These are phyloP conservation scores for Aspergillus cavernicola DNA, from an alignment of 495 filamentous ascomycete species.

Conservation along the genomic window DNA sequence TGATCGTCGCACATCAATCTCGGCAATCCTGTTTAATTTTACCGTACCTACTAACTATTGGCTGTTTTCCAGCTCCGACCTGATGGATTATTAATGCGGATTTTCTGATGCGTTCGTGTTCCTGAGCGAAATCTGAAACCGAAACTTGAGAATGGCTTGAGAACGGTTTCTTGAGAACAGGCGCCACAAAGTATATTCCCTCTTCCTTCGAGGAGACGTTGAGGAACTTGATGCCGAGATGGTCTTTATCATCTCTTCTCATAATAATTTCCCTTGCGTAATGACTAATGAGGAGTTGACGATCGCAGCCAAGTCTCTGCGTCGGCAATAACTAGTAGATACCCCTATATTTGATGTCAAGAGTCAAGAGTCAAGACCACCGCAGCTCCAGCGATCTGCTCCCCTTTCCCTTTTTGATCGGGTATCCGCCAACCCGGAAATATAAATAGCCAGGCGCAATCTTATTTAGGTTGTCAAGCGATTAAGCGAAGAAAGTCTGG, in stretches of 20 bases:
- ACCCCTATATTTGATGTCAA: conserved; percentile 4
- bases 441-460: neutral
- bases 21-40: neutral
- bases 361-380: neutral
- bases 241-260: no score
- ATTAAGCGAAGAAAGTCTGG: conserved; percentile 2
- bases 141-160: neutral
- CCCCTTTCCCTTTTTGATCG: conserved; percentile 8
- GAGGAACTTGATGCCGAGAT: neutral
- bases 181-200: neutral
- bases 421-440: neutral
- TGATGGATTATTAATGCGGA: conserved; percentile 2
- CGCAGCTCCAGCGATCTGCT: conserved; percentile 7
- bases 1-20: conserved; percentile 25
- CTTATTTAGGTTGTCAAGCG: neutral
- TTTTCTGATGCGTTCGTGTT: neutral
- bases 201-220: neutral
- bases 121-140: neutral
- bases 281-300: no score
- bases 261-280: no score
- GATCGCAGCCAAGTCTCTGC: neutral
- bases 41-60: no score
- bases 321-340: neutral
- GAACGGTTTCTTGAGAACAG: no score
- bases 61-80: neutral